Evolutionary conservation across 352 stramenopile species (phyloP).

Genomic region (Pythium aphanidermatum): DNA sequence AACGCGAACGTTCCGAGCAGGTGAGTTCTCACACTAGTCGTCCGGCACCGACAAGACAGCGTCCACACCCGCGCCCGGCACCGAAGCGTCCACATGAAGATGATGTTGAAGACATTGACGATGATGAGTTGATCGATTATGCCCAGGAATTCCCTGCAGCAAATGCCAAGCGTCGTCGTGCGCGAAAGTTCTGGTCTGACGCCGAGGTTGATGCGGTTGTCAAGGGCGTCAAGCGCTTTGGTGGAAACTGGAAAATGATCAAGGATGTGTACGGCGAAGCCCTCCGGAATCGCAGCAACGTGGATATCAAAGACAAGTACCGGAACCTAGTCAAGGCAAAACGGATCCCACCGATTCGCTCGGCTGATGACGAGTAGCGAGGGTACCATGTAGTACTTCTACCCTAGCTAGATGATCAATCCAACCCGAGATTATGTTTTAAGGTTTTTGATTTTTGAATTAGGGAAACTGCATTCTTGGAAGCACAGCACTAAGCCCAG

Average conservation of each 20-base stretch:
- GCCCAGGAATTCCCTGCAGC: not conserved
- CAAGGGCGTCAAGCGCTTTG: slow-evolving; percentile 50
- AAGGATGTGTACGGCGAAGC: slow-evolving; percentile 44
- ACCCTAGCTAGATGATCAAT: too few species aligned
- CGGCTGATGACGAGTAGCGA: slow-evolving; percentile 1
- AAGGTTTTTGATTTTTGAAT: too few species aligned
- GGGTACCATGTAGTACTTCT: not conserved
- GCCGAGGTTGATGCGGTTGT: slow-evolving; percentile 52
- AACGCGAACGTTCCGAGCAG: too few species aligned
- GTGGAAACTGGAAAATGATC: slow-evolving; percentile 55
- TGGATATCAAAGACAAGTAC: slow-evolving; percentile 84
- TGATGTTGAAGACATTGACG: slow-evolving; percentile 14
- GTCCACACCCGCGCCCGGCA: slow-evolving; percentile 1
- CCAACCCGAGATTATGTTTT: too few species aligned
- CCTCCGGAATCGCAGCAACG: slow-evolving; percentile 49
- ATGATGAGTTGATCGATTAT: slow-evolving; percentile 13
- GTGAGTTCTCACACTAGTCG: too few species aligned
- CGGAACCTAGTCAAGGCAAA: slow-evolving; percentile 57
- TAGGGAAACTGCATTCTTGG: slow-evolving; percentile 4
- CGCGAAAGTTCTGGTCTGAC: slow-evolving; percentile 38
- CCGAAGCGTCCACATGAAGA: slow-evolving; percentile 2
- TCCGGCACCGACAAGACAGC: not conserved
- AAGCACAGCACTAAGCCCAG: slow-evolving; percentile 3
- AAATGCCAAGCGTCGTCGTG: slow-evolving; percentile 1
- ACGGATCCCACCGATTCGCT: slow-evolving; percentile 22